Evolutionary conservation across 2,329 filamentous ascomycete species (phyloP).

Genomic region (Monilinia fructicola): DNA sequence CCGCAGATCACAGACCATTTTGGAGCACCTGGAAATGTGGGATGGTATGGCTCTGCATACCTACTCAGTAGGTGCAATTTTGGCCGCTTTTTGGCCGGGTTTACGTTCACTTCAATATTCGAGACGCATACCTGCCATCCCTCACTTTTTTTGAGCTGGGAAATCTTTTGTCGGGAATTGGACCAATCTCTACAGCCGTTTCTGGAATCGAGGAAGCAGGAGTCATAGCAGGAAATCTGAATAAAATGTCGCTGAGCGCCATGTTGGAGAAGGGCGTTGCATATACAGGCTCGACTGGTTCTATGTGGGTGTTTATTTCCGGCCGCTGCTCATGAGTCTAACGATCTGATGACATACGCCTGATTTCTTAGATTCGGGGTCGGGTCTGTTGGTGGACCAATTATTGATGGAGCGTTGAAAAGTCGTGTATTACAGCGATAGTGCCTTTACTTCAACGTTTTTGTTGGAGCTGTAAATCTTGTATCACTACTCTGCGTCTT

Average conservation of each 20-base stretch:
- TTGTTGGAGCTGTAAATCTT: conserved; percentile 41
- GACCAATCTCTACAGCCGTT: conserved; percentile 60
- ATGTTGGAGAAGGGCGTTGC: conserved; percentile 56
- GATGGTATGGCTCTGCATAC: not conserved
- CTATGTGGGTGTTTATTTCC: conserved; percentile 44
- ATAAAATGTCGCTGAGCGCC: conserved; percentile 58
- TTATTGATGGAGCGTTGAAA: conserved; percentile 35
- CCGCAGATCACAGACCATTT: not conserved
- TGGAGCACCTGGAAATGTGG: not conserved
- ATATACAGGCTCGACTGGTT: conserved; percentile 60
- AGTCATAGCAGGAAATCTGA: conserved; percentile 44
- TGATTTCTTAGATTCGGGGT: conserved; percentile 54
- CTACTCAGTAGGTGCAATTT: not conserved
- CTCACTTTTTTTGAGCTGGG: conserved; percentile 12
- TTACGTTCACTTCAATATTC: not conserved
- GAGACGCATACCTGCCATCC: not conserved
- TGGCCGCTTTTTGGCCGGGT: not conserved
- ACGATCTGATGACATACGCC: not conserved
- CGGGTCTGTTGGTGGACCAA: conserved; percentile 54
- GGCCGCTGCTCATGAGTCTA: not conserved
- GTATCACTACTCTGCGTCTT: not conserved
- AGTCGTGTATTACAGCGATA: not conserved
- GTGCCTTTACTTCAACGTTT: conserved; percentile 56
- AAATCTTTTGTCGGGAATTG: conserved; percentile 56
- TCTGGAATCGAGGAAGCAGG: conserved; percentile 62